Evolutionary conservation across 768 basidiomycete species (phyloP).

Genomic region (Tephrocybe sp.): DNA sequence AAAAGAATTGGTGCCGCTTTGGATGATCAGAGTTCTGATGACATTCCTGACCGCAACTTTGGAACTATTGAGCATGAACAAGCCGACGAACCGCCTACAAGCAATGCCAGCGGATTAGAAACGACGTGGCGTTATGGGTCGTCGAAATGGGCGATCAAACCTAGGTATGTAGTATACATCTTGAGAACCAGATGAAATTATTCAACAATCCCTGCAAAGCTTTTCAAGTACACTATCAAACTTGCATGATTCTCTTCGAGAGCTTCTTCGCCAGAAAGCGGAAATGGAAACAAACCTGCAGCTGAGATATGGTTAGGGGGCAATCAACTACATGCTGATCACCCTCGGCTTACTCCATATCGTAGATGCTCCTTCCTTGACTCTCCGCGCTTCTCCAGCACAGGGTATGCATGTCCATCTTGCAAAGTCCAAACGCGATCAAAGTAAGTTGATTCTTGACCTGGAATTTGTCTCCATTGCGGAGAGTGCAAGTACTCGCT

Average conservation of each 20-base stretch:
- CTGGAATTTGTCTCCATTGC: constrained; percentile 57
- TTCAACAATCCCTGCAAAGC: constrained; percentile 32
- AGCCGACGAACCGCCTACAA: not conserved
- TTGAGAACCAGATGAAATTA: not conserved
- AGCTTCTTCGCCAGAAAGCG: constrained; percentile 45
- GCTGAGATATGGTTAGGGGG: constrained; percentile 48
- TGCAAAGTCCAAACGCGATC: constrained; percentile 62
- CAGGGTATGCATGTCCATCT: constrained; percentile 80
- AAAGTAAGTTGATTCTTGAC: constrained; percentile 43
- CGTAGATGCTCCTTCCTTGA: constrained; percentile 69
- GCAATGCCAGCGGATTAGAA: not conserved
- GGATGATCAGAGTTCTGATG: constrained; percentile 21
- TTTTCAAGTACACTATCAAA: constrained; percentile 55
- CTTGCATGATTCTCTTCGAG: constrained; percentile 49
- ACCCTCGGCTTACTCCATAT: constrained; percentile 1
- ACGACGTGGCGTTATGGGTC: constrained; percentile 28
- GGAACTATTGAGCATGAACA: not conserved
- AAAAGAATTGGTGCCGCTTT: constrained; percentile 43
- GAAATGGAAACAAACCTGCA: constrained; percentile 58
- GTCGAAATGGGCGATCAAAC: constrained; percentile 61
- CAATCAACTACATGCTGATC: not conserved
- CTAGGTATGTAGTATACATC: constrained; percentile 45
- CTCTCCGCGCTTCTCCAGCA: constrained; percentile 64
- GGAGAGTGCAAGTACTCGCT: constrained; percentile 64
- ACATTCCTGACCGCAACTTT: not conserved